These are phyloP conservation scores for Scedosporium aurantiacum DNA, from an alignment of 2,329 filamentous ascomycete species.

Conservation along the genomic window DNA sequence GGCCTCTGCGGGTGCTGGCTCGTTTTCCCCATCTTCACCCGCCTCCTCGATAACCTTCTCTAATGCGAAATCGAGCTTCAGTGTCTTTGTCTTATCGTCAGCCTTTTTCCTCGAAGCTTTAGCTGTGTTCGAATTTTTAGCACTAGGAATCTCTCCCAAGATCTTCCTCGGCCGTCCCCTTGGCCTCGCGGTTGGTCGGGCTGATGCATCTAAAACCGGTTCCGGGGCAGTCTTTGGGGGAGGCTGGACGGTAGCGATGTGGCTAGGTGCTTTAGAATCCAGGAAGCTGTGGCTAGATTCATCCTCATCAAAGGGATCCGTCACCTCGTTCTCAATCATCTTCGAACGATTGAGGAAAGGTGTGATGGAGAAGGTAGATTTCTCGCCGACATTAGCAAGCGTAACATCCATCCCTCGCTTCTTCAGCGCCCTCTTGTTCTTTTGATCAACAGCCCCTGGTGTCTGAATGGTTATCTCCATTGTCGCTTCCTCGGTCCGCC, in stretches of 20 bases:
- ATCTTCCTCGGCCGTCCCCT: constrained; percentile 8
- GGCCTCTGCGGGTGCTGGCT: constrained; percentile 8
- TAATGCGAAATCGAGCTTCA: constrained; percentile 11
- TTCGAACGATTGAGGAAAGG: constrained; percentile 76
- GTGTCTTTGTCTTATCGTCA: constrained; percentile 8
- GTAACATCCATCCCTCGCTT: constrained; percentile 47
- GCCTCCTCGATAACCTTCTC: constrained; percentile 30
- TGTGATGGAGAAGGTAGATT: constrained; percentile 87
- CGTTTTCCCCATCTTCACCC: constrained; percentile 20
- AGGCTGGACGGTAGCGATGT: background rate
- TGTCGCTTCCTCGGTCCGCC: constrained; percentile 31
- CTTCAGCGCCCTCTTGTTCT: constrained; percentile 35
- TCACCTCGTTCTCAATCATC: constrained; percentile 18
- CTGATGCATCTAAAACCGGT: background rate
- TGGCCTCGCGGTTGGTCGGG: constrained; percentile 3
- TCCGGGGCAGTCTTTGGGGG: background rate
- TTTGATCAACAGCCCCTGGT: constrained; percentile 29
- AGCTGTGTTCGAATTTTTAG: constrained; percentile 1
- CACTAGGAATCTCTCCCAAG: constrained; percentile 3
- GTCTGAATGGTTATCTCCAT: constrained; percentile 36
- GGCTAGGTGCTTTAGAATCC: background rate
- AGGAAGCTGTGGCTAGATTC: background rate
- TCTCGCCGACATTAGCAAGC: constrained; percentile 55
- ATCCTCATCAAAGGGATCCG: constrained; percentile 14
- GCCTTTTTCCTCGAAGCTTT: constrained; percentile 6